Percentiles rank a stretch among this genome's conserved stretches.
These are phyloP conservation scores for Flaveria ramosissima DNA, from an alignment of 129 eudicot species.

Conservation along the genomic window DNA sequence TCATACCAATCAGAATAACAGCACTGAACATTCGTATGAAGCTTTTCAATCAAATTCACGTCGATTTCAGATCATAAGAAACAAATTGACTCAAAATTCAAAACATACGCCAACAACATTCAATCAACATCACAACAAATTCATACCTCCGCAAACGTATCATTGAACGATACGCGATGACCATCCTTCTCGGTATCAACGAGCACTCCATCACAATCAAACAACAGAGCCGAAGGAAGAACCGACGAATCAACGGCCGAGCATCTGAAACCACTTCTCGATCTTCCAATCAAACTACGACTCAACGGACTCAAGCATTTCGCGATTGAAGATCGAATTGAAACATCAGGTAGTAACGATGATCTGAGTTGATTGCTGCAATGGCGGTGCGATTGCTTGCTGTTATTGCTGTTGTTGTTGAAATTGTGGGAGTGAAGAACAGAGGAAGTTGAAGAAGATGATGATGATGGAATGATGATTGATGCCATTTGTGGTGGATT, in stretches of 20 bases:
- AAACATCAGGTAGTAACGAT: conserved; percentile 15
- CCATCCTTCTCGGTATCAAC: conserved; percentile 99
- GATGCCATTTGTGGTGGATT: conserved; percentile 33
- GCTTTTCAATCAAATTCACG: not conserved
- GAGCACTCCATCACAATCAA: conserved; percentile 96
- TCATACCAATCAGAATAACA: too few species aligned
- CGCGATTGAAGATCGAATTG: conserved; percentile 18
- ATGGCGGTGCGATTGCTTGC: conserved; percentile 18
- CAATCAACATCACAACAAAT: not conserved
- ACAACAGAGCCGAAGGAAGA: conserved; percentile 80
- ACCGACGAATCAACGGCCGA: conserved; percentile 39
- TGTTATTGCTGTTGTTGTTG: conserved; percentile 23
- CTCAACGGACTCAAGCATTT: conserved; percentile 11
- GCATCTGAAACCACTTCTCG: conserved; percentile 28
- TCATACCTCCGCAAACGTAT: conserved; percentile 76
- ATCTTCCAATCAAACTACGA: conserved; percentile 6
- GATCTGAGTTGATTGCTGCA: conserved; percentile 7
- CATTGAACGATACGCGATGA: conserved; percentile 91
- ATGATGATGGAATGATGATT: conserved; percentile 30
- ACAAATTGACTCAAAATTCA: not conserved
- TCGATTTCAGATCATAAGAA: not conserved
- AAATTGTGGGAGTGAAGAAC: conserved; percentile 28
- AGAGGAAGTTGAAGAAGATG: conserved; percentile 22
- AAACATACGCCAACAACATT: not conserved
- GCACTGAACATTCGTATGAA: too few species aligned